A percentile compares a stretch with the other conserved stretches of the same genome.
Evolutionary conservation across 495 filamentous ascomycete genomes (phyloP).

Genomic region (Hypoxylon subgilvum): DNA sequence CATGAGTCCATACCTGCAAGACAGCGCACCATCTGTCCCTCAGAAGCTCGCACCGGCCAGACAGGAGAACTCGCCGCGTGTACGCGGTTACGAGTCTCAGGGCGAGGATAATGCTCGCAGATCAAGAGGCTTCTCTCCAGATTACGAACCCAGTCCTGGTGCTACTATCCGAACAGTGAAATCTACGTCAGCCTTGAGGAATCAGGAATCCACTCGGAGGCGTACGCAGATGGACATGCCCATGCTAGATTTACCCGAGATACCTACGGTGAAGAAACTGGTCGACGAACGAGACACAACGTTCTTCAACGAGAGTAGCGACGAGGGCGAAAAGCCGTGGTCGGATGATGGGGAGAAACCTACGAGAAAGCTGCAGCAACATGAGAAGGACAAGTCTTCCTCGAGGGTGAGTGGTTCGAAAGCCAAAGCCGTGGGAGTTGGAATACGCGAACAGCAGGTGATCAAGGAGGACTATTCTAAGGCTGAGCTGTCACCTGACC

Average conservation of each 20-base stretch:
- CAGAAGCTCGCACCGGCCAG: constrained; percentile 12
- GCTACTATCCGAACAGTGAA: constrained; percentile 65
- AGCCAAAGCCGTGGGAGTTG: too few species aligned
- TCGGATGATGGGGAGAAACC: background rate
- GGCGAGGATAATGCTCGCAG: constrained; percentile 41
- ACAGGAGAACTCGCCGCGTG: constrained; percentile 29
- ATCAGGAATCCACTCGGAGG: constrained; percentile 33
- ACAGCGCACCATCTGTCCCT: constrained; percentile 19
- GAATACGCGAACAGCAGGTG: constrained; percentile 10
- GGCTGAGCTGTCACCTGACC: constrained; percentile 17
- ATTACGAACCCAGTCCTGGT: constrained; percentile 65
- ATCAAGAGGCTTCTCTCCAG: constrained; percentile 65
- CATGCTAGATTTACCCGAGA: constrained; percentile 32
- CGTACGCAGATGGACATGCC: constrained; percentile 31
- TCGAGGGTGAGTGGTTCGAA: constrained; percentile 2
- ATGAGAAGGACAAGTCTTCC: constrained; percentile 16
- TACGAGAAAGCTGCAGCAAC: constrained; percentile 20
- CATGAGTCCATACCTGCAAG: constrained; percentile 83
- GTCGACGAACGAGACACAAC: constrained; percentile 29
- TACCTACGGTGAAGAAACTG: constrained; percentile 27
- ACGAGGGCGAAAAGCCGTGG: constrained; percentile 36
- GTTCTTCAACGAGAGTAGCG: constrained; percentile 43
- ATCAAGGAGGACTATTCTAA: constrained; percentile 11
- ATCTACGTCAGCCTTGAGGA: constrained; percentile 43
- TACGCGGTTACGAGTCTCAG: constrained; percentile 26